Conservation (phyloP, 306 rosid genomes). For the Castanea mollissima region DNA sequence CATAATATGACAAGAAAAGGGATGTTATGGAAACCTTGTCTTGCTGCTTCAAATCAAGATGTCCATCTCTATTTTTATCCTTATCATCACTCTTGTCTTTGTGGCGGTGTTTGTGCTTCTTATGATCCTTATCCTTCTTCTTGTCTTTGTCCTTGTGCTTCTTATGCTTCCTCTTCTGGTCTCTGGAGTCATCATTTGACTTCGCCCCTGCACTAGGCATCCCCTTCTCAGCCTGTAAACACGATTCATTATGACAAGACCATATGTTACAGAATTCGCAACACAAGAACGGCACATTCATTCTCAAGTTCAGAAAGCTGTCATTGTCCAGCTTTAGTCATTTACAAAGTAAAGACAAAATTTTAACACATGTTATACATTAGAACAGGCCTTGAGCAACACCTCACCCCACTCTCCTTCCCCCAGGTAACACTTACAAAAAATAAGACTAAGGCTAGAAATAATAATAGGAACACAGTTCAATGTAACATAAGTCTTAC, state of each 20-base stretch:
- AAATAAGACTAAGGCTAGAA: not conserved
- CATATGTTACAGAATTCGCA: not conserved
- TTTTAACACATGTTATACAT: not conserved
- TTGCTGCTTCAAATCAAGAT: slow-evolving; percentile 3
- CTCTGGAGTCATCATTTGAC: slow-evolving; percentile 17
- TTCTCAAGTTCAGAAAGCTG: not conserved
- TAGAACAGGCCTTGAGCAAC: not conserved
- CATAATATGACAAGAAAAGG: slow-evolving; percentile 3
- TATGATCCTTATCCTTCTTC: slow-evolving; percentile 10
- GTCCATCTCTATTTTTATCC: not conserved
- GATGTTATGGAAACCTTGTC: slow-evolving; percentile 14
- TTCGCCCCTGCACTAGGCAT: slow-evolving; percentile 8
- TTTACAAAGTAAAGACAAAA: not conserved
- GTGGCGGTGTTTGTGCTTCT: slow-evolving; percentile 11
- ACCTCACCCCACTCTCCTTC: too few relatives aligned
- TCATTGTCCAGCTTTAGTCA: not conserved
- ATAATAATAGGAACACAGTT: not conserved
- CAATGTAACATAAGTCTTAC: slow-evolving; percentile 21
- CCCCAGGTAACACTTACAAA: not conserved
- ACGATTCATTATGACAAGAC: not conserved
- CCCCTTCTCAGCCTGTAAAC: slow-evolving; percentile 35
- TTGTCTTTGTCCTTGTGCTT: slow-evolving; percentile 14
- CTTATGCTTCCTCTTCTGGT: slow-evolving; percentile 22
- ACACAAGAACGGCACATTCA: not conserved
- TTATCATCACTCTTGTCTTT: not conserved